phyloP scores from a whole-genome alignment of 2,329 filamentous ascomycete genomes.

The Coniochaeta pulveracea region DNA sequence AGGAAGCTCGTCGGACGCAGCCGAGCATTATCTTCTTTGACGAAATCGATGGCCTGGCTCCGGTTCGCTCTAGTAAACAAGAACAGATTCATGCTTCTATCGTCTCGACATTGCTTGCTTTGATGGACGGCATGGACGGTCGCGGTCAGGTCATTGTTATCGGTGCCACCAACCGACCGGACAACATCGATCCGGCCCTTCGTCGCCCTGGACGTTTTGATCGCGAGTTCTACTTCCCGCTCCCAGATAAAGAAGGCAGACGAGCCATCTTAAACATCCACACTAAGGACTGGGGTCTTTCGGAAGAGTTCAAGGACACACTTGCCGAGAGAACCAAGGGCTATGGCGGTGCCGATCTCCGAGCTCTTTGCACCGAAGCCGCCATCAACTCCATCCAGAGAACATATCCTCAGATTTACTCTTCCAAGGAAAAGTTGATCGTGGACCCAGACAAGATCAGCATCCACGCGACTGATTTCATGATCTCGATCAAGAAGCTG shows the following conservation, averaged over 20 bases:
- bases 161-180: conserved; percentile 93
- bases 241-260: conserved; percentile 71
- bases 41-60: conserved; percentile 93
- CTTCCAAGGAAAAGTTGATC: conserved; percentile 76
- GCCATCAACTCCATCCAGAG: conserved; percentile 92
- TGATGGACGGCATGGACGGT: conserved; percentile 99
- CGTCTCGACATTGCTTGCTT: conserved; percentile 80
- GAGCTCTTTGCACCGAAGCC: conserved; percentile 90
- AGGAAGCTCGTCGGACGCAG: conserved; percentile 89
- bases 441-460: conserved; percentile 78
- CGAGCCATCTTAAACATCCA: conserved; percentile 90
- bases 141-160: conserved; percentile 97
- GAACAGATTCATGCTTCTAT: conserved; percentile 98
- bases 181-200: conserved; percentile 93
- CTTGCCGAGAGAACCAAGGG: conserved; percentile 87
- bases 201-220: conserved; percentile 91
- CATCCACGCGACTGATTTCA: conserved; percentile 88
- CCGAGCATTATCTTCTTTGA: conserved; percentile 99
- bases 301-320: conserved; percentile 67
- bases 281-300: conserved; percentile 84
- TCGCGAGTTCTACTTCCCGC: conserved; percentile 93
- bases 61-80: conserved; percentile 93
- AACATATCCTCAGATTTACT: conserved; percentile 93
- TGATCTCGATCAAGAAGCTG: conserved; percentile 93
- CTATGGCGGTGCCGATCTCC: conserved; percentile 89